Evolutionary conservation across 306 rosid species (phyloP), one percentile per base, ranked within the genome.

Genomic region (Fragaria nilgerrensis): DNA sequence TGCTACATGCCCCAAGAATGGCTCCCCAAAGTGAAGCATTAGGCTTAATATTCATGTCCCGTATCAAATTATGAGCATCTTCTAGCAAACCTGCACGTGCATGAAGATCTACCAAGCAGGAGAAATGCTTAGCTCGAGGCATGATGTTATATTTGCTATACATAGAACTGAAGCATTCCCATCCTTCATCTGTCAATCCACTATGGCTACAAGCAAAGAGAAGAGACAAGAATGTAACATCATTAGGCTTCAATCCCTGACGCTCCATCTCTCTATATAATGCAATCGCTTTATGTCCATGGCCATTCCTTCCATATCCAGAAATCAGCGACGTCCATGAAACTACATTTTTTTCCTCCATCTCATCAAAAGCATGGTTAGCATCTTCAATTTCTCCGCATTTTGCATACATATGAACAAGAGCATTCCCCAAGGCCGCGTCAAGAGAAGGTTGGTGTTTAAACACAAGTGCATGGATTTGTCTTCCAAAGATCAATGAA

Each of bases 141-240:
- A 59, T 25, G 65, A 83, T 79, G 32, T 72, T 59, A 68, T 83
- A 56, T 47, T 79, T 76, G 32, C n/a, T 37, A 5, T 72, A 22
- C 86, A 83, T 83, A 47, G 23, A 39, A 36, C 56, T 55, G 72
- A 83, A 83, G 78, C 78, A 79, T 27, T 83, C 78, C 75, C 81
- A 76, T 23, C 83, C 86, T 75, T 83, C 86, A 8, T 5, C 15
- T 11, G 83, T 83, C 78, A 83, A 65, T 71, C 86, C 86, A 34
- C 29, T 66, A 76, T 83, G 86, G 75, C 83, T 83, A 55, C 83
- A 83, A 71, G 83, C 86, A 71, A 75, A 83, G 25, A 83, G 83
- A 71, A 83, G 78, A 68, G 81, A 70, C 81, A 83, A 65, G 78
- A 83, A 83, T 1, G 83, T 83, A 50, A 83, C 44, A 22, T 75